Percentiles rank a stretch among this genome's conserved stretches.
Evolutionary conservation across 2,329 filamentous ascomycete species (phyloP).

Genomic region (Fusarium chlamydosporum): DNA sequence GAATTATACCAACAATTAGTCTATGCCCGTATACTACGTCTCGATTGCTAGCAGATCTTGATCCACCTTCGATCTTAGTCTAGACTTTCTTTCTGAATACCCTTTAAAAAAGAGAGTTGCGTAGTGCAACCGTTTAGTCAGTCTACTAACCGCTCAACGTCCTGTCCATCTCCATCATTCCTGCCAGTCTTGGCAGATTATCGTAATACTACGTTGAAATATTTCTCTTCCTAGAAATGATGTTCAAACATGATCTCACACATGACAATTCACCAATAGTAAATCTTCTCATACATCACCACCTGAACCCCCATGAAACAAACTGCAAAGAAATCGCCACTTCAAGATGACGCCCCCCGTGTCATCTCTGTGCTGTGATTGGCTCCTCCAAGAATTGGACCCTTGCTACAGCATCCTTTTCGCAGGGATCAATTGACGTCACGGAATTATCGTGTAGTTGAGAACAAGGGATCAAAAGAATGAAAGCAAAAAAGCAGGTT

Average conservation of each 20-base stretch:
- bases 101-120: conserved; percentile 5
- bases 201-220: not conserved
- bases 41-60: conserved; percentile 15
- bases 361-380: conserved; percentile 37
- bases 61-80: conserved; percentile 22
- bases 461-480: not conserved
- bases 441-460: not conserved
- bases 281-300: conserved; percentile 3
- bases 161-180: not conserved
- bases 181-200: conserved; percentile 11
- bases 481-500: conserved; percentile 38
- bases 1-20: conserved; percentile 1
- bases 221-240: not conserved
- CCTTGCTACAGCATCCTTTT: conserved; percentile 24
- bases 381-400: conserved; percentile 13
- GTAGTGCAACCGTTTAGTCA: conserved; percentile 9
- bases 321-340: conserved; percentile 1
- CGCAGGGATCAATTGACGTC: conserved; percentile 38
- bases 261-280: conserved; percentile 7
- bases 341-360: conserved; percentile 17
- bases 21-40: not conserved
- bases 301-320: not conserved
- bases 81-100: not conserved
- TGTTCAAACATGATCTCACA: conserved; percentile 8
- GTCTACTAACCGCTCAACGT: conserved; percentile 10